Evolutionary conservation across 192 early-diverging fungal species (phyloP), one percentile per base, ranked within the genome.

Genomic region (Coemansia sp.): DNA sequence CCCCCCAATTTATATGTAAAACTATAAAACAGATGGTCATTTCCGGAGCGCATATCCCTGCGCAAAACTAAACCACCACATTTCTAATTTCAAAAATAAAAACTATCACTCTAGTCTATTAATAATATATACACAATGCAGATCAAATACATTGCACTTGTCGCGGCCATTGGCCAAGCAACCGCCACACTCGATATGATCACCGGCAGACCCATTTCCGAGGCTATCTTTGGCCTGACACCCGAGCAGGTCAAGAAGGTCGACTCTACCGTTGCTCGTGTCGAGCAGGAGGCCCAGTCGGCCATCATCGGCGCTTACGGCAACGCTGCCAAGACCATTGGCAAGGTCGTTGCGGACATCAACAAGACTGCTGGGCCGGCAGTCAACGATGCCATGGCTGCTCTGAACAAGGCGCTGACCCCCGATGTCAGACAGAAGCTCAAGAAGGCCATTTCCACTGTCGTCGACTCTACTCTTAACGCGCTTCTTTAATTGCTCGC

Each of bases 171-270:
- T 32, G 64, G 77, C 23, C 64, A 73, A 49, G 65, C 77, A 36
- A 60, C 77, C 7, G 77, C 77, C 30, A 74, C 71, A 18, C 64
- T 80, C 10, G 77, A 80, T 47, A 54, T 74, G 8, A 63, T 71
- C 13, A 56, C 77, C 4, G 77, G 77, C 32, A 80, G 68, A 39
- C 77, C 71, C 1, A 47, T 80, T 48, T 80, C 77, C 5, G 77
- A 80, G 64, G 68, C 77, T 1, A 64, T 80, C 61, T 80, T 80
- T 60, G 77, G 77, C 7, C 58, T 80, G 51, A 74, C 61, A 35
- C 30, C 68, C 4, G 62, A 72, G 39, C 77, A 80, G 59, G 77
- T 80, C 35, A 80, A 74, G 60, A 74, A 73, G n/a, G 67, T 80
- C 7, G 77, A 80, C 45, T 32, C 35, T n/a, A 61, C 62, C 27